Evolutionary conservation across 1,284 basidiomycete genomes (phyloP).

Genomic region (Cryptococcus neoformans): DNA sequence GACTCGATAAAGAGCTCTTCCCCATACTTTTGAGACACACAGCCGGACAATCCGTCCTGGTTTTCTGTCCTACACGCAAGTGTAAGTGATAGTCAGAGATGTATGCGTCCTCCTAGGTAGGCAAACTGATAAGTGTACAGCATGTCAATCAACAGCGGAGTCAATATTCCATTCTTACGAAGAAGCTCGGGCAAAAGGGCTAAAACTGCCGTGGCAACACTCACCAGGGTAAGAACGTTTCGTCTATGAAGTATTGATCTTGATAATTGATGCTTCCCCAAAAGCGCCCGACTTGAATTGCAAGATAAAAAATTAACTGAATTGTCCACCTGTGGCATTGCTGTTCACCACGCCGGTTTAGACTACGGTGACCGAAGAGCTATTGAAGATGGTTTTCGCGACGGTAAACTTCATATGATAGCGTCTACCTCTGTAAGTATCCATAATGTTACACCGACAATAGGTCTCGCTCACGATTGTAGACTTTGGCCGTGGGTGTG

Average conservation of each 20-base stretch:
- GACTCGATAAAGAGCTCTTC: conserved; percentile 73
- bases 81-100: conserved; percentile 50
- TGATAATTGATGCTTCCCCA: neutral
- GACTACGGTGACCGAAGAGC: conserved; percentile 47
- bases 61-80: conserved; percentile 85
- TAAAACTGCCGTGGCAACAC: conserved; percentile 62
- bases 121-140: conserved; percentile 11
- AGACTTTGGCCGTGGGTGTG: conserved; percentile 55
- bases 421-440: conserved; percentile 47
- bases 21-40: conserved; percentile 65
- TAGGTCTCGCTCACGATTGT: neutral
- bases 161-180: conserved; percentile 68
- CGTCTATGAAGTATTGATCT: neutral
- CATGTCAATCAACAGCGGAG: conserved; percentile 60
- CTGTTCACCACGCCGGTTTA: conserved; percentile 57
- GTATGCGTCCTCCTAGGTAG: neutral
- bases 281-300: conserved; percentile 13
- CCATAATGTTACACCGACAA: too few relatives aligned
- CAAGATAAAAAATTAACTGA: conserved; percentile 31
- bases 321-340: conserved; percentile 48
- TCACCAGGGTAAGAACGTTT: conserved; percentile 49
- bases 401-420: conserved; percentile 46
- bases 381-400: conserved; percentile 52
- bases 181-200: conserved; percentile 55
- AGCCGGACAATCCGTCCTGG: conserved; percentile 69